Percentiles rank a stretch among this genome's conserved stretches.
Evolutionary conservation across 2,329 filamentous ascomycete genomes (phyloP).

Genomic region (Fusarium keratoplasticum): DNA sequence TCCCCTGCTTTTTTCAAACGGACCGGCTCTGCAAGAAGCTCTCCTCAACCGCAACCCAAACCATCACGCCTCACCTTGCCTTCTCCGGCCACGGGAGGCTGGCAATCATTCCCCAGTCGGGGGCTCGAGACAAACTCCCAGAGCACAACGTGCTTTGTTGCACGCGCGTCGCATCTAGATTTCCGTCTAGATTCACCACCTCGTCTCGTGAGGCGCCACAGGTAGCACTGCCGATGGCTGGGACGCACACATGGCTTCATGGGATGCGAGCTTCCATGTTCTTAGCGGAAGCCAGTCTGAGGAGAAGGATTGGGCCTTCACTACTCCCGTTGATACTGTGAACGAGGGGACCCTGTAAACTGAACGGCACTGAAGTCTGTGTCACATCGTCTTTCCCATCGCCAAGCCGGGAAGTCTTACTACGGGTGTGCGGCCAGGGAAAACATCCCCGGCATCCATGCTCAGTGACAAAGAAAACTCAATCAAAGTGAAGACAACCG

Average conservation of each 20-base stretch:
- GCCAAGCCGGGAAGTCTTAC: constrained; percentile 4
- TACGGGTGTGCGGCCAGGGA: neutral
- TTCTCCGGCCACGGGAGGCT: constrained; percentile 9
- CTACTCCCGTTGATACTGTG: neutral
- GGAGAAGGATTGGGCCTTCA: neutral
- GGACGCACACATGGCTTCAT: constrained; percentile 24
- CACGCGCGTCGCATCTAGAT: constrained; percentile 38
- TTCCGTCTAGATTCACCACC: constrained; percentile 15
- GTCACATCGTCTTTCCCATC: neutral
- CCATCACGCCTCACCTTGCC: constrained; percentile 16
- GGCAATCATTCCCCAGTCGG: constrained; percentile 31
- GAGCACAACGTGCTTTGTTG: constrained; percentile 31
- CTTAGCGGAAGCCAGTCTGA: neutral
- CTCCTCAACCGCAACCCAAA: constrained; percentile 2
- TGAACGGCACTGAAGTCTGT: neutral
- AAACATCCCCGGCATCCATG: neutral
- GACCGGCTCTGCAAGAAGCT: neutral
- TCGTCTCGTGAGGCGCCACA: constrained; percentile 24
- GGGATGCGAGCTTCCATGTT: constrained; percentile 27
- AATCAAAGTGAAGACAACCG: neutral
- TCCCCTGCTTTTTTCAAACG: neutral
- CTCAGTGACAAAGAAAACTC: neutral
- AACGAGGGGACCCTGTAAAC: neutral
- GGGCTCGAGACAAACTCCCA: neutral
- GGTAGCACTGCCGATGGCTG: constrained; percentile 28